Evolutionary conservation across 345 rosid species (phyloP).

Genomic region (Melaleuca alternifolia): DNA sequence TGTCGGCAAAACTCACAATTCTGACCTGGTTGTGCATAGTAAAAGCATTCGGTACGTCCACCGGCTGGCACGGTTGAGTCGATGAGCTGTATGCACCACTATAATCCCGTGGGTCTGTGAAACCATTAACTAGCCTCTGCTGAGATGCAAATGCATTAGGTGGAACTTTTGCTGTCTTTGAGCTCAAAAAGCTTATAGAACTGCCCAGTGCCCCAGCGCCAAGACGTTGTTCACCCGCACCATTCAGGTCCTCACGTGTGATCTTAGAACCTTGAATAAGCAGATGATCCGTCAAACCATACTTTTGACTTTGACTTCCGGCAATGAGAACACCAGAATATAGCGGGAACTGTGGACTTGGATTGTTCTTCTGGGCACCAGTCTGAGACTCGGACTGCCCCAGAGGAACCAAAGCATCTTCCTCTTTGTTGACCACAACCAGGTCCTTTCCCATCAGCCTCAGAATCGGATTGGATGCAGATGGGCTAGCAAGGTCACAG

Average conservation of each 20-base stretch:
- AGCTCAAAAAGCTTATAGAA: not conserved
- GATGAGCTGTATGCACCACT: not conserved
- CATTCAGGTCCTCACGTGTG: not conserved
- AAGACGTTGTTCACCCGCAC: not conserved
- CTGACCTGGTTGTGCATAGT: slow-evolving; percentile 1
- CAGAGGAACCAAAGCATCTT: slow-evolving; percentile 23
- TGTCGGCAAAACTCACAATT: slow-evolving; percentile 1
- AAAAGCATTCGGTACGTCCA: not conserved
- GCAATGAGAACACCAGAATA: not conserved
- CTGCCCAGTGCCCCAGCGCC: not conserved
- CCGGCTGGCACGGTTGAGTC: not conserved
- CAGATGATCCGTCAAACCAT: not conserved
- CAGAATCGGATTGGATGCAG: slow-evolving; percentile 60
- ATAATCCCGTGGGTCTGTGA: not conserved
- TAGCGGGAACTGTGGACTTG: slow-evolving; percentile 21
- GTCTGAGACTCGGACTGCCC: slow-evolving; percentile 18
- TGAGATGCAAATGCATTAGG: not conserved
- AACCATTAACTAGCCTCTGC: not conserved
- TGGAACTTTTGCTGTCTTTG: not conserved
- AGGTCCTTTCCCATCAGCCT: slow-evolving; percentile 97
- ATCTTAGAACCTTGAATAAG: not conserved
- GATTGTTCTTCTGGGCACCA: slow-evolving; percentile 13
- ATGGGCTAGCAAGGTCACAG: slow-evolving; percentile 59
- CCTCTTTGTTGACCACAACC: slow-evolving; percentile 87
- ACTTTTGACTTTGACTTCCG: not conserved